These are phyloP conservation scores for Fusarium virguliforme DNA, from an alignment of 2,329 filamentous ascomycete genomes.

Conservation along the genomic window DNA sequence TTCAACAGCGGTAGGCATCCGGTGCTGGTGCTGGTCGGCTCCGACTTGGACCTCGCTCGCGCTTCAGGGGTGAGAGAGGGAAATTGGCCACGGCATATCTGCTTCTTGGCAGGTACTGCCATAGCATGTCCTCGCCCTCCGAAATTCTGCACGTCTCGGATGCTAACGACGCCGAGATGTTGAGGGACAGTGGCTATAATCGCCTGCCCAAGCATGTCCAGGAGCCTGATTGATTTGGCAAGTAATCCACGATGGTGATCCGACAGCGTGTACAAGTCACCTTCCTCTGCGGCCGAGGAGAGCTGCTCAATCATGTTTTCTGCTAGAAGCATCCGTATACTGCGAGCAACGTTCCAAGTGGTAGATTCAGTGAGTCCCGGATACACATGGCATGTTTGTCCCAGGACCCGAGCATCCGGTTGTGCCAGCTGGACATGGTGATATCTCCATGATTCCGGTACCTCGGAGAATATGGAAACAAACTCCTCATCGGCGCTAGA, in stretches of 20 bases:
- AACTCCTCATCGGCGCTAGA: constrained; percentile 63
- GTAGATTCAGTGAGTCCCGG: constrained; percentile 62
- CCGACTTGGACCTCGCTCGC: constrained; percentile 39
- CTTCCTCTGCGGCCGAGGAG: constrained; percentile 41
- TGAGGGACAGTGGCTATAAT: constrained; percentile 66
- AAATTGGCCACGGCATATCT: constrained; percentile 53
- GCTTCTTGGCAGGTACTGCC: constrained; percentile 52
- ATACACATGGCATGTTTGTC: constrained; percentile 63
- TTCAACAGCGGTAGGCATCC: constrained; percentile 59
- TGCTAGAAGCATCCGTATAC: constrained; percentile 64
- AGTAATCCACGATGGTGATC: constrained; percentile 56
- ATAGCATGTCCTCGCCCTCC: constrained; percentile 37
- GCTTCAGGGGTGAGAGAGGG: constrained; percentile 37
- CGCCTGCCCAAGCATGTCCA: constrained; percentile 60
- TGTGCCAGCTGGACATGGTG: constrained; percentile 59
- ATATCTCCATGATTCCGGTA: constrained; percentile 62
- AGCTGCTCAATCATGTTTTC: constrained; percentile 65
- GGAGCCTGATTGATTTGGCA: constrained; percentile 57
- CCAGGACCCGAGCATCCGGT: constrained; percentile 61
- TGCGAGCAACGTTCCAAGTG: constrained; percentile 65
- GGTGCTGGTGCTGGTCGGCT: constrained; percentile 20
- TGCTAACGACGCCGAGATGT: constrained; percentile 65
- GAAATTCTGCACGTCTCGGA: constrained; percentile 55
- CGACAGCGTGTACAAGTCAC: constrained; percentile 48
- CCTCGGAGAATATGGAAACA: constrained; percentile 56